phyloP scores from a whole-genome alignment of 1,139 yeast genomes.

The Magnusiomyces suaveolens region DNA sequence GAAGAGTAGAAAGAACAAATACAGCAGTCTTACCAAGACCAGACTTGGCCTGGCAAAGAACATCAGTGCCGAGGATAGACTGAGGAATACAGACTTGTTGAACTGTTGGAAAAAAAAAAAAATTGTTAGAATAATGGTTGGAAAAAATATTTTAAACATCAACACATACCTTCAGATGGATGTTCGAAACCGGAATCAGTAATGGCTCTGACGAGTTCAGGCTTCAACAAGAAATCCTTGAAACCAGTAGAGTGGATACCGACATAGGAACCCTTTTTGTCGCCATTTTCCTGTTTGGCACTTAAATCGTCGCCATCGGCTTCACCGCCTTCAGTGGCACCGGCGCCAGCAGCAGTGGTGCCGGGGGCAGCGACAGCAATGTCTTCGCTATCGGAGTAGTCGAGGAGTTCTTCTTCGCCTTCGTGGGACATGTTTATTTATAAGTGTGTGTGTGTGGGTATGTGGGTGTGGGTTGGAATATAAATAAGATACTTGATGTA shows the following conservation, averaged over 20 bases:
- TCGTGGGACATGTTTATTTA: slow-evolving; percentile 47
- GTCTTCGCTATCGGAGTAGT: slow-evolving; percentile 97
- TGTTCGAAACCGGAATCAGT: slow-evolving; percentile 99
- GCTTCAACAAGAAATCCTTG: slow-evolving; percentile 93
- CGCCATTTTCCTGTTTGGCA: slow-evolving; percentile 44
- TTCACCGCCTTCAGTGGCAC: slow-evolving; percentile 24
- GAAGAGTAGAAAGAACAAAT: slow-evolving; percentile 88
- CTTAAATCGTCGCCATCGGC: slow-evolving; percentile 24
- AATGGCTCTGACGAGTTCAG: slow-evolving; percentile 93
- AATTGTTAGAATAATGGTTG: background rate
- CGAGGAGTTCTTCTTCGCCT: slow-evolving; percentile 98
- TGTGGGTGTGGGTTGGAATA: background rate
- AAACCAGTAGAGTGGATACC: slow-evolving; percentile 98
- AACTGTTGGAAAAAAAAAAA: slow-evolving; percentile 37
- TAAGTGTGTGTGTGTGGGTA: background rate
- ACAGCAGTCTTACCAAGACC: slow-evolving; percentile 99
- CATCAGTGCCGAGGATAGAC: slow-evolving; percentile 95
- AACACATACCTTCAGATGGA: slow-evolving; percentile 89
- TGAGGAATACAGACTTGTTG: slow-evolving; percentile 99
- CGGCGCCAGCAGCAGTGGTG: slow-evolving; percentile 35
- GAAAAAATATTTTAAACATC: background rate
- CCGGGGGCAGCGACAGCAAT: slow-evolving; percentile 64
- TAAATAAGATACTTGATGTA: background rate
- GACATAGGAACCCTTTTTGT: slow-evolving; percentile 94
- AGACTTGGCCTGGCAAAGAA: slow-evolving; percentile 96